Evolutionary conservation across 192 early-diverging fungal species (phyloP).

Genomic region (Mortierella alpina): DNA sequence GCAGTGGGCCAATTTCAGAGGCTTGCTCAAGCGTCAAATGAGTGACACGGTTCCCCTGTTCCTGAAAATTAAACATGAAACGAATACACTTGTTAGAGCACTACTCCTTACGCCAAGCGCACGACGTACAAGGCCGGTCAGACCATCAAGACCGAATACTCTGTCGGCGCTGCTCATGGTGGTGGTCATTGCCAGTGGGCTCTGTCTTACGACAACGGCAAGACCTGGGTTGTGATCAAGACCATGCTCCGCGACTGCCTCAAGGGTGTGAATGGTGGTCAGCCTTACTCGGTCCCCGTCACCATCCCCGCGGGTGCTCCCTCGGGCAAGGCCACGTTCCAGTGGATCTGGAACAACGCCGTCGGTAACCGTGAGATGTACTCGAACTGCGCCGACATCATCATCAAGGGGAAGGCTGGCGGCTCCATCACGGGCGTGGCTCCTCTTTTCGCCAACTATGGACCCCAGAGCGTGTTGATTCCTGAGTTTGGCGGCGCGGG

Average conservation of each 20-base stretch:
- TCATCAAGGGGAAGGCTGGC: slow-evolving; percentile 57
- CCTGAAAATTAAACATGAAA: not conserved
- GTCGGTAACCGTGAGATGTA: slow-evolving; percentile 73
- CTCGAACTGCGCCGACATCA: slow-evolving; percentile 75
- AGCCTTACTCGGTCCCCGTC: slow-evolving; percentile 54
- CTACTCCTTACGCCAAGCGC: slow-evolving; percentile 55
- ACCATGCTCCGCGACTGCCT: slow-evolving; percentile 63
- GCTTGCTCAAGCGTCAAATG: too few species aligned
- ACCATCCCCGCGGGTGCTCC: slow-evolving; percentile 68
- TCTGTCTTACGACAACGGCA: slow-evolving; percentile 71
- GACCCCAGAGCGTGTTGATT: slow-evolving; percentile 44
- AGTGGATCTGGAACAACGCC: slow-evolving; percentile 76
- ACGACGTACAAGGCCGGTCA: slow-evolving; percentile 61
- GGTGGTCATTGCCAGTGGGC: slow-evolving; percentile 82
- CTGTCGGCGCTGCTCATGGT: slow-evolving; percentile 63
- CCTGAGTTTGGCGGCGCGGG: slow-evolving; percentile 56
- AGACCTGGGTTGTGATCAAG: slow-evolving; percentile 72
- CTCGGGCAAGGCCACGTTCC: slow-evolving; percentile 64
- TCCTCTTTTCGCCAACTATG: slow-evolving; percentile 57
- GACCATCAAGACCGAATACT: slow-evolving; percentile 63
- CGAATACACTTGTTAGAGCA: slow-evolving; percentile 13
- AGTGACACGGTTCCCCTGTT: not conserved
- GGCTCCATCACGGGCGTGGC: slow-evolving; percentile 53
- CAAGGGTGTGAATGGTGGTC: slow-evolving; percentile 32
- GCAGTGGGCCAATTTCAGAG: not conserved